Percentiles rank a stretch among this genome's conserved stretches.
phyloP scores from a whole-genome alignment of 2,329 filamentous ascomycete species.

The Xylaria sp. region DNA sequence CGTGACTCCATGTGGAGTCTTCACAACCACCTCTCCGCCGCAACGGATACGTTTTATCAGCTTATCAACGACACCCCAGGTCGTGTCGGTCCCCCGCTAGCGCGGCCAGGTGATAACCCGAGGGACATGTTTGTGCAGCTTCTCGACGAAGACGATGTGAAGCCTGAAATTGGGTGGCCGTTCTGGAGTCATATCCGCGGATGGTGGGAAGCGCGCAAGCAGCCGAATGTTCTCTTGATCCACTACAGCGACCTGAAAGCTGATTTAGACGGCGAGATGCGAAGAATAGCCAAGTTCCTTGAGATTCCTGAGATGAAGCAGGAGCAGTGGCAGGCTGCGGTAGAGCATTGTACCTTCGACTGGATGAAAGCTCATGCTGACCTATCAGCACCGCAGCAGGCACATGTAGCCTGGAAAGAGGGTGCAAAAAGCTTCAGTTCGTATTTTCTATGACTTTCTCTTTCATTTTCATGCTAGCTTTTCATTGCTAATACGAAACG shows the following conservation, averaged over 20 bases:
- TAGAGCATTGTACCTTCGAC: constrained; percentile 24
- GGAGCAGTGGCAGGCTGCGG: constrained; percentile 24
- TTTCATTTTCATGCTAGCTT: neutral
- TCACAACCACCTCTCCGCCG: constrained; percentile 15
- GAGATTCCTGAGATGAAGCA: constrained; percentile 18
- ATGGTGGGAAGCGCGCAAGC: constrained; percentile 18
- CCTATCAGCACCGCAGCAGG: neutral
- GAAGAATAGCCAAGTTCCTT: constrained; percentile 24
- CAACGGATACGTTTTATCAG: constrained; percentile 3
- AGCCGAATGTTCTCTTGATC: constrained; percentile 23
- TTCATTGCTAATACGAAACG: neutral
- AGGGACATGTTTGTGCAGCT: constrained; percentile 24
- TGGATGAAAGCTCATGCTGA: constrained; percentile 28
- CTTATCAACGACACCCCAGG: constrained; percentile 17
- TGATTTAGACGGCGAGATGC: constrained; percentile 24
- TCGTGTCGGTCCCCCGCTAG: constrained; percentile 1
- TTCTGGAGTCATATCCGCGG: constrained; percentile 24
- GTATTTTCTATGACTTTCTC: neutral
- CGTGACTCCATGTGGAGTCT: constrained; percentile 22
- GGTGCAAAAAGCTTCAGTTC: constrained; percentile 23
- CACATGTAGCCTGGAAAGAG: constrained; percentile 15
- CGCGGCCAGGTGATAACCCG: constrained; percentile 12
- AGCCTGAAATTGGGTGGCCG: constrained; percentile 1
- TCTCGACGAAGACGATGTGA: constrained; percentile 12
- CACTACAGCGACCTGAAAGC: constrained; percentile 28